Evolutionary conservation across 805 yeast species (phyloP).

Genomic region (Candida tibetensis): DNA sequence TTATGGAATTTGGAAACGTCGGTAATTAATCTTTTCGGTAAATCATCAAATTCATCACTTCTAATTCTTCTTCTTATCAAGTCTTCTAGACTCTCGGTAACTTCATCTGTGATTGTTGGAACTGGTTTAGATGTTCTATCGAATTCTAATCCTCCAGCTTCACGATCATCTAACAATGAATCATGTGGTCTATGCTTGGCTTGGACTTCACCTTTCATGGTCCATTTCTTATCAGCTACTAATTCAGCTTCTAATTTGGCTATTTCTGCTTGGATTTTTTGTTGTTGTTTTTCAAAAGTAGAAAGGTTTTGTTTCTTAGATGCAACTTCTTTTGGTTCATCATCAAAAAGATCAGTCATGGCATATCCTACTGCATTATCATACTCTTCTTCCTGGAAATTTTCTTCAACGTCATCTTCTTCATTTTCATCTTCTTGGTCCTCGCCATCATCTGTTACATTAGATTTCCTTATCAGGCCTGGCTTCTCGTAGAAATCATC

Average conservation of each 20-base stretch:
- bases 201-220: constrained; percentile 87
- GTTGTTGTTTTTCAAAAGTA: constrained; percentile 80
- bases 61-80: constrained; percentile 79
- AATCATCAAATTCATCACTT: constrained; percentile 76
- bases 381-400: constrained; percentile 57
- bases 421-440: constrained; percentile 38
- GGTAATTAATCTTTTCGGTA: constrained; percentile 68
- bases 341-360: constrained; percentile 60
- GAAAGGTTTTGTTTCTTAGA: constrained; percentile 44
- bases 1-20: constrained; percentile 58
- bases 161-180: constrained; percentile 69
- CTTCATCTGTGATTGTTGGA: constrained; percentile 88
- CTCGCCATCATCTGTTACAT: constrained; percentile 7
- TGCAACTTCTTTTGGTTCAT: constrained; percentile 20
- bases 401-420: constrained; percentile 20
- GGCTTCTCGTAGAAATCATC: constrained; percentile 65
- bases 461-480: constrained; percentile 20
- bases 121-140: constrained; percentile 95
- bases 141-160: constrained; percentile 63
- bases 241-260: constrained; percentile 78
- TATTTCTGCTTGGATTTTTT: constrained; percentile 72
- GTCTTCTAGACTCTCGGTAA: constrained; percentile 84
- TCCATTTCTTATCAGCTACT: constrained; percentile 89
- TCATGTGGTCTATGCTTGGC: constrained; percentile 81
- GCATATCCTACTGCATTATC: constrained; percentile 60